Evolutionary conservation across 2,329 filamentous ascomycete species (phyloP).

Genomic region (Penicillium sclerotigenum): DNA sequence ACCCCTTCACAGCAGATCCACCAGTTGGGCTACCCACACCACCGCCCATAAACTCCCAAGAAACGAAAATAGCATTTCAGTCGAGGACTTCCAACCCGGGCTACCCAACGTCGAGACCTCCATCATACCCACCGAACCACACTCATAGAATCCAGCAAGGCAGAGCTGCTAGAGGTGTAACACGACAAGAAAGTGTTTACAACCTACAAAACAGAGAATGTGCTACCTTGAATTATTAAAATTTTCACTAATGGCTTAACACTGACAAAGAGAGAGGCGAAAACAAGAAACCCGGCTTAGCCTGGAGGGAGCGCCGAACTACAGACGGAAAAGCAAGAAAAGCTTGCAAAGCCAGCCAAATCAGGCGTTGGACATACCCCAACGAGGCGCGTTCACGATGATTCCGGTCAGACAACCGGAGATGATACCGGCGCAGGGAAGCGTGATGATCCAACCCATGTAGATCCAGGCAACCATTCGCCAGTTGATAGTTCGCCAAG

Average conservation of each 20-base stretch:
- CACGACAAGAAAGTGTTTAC: neutral
- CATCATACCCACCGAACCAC: neutral
- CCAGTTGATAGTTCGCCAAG: slow-evolving; percentile 46
- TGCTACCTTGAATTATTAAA: neutral
- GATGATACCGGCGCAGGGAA: slow-evolving; percentile 44
- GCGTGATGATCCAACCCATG: slow-evolving; percentile 45
- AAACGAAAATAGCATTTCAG: too few relatives aligned
- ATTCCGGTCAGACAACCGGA: neutral
- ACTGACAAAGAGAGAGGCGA: neutral
- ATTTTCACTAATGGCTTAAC: neutral
- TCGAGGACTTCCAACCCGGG: too few relatives aligned
- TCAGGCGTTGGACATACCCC: neutral
- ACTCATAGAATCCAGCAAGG: neutral
- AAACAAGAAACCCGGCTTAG: neutral
- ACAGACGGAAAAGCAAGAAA: neutral
- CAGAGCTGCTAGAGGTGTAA: neutral
- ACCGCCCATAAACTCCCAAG: too few relatives aligned
- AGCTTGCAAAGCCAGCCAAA: neutral
- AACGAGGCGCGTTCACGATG: neutral
- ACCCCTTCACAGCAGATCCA: too few relatives aligned
- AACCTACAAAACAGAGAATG: neutral
- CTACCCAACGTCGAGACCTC: too few relatives aligned
- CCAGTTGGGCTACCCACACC: too few relatives aligned
- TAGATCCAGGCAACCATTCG: slow-evolving; percentile 45
- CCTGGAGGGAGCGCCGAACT: neutral